Base-by-base conservation (phyloP, 2,329 filamentous ascomycete genomes). In the Emergomyces pasteurianus region DNA sequence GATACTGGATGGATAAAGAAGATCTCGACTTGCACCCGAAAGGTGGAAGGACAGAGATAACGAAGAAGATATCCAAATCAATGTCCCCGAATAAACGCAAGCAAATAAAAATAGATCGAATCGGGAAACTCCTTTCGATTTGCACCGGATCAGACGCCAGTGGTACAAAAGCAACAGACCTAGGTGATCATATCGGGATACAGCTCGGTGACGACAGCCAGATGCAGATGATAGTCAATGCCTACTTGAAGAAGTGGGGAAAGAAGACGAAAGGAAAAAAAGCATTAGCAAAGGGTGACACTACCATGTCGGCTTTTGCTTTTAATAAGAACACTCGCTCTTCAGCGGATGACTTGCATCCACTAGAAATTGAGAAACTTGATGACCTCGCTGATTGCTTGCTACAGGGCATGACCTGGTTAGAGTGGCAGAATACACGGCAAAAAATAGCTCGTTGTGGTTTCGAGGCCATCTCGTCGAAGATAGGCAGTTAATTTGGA, bases 371-470 rank as follows among this genome's bases (percentile, higher is more conserved):
- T 40, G 71, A 68, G n/a, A 94, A 94, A 73, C 72, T 92, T 59
- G 90, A 95, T 72, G 90, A 95, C 75, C 74, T 95, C 57, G 87
- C 89, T 0, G 90, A 95, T 75, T 88, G 86, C 70, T 75, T 94
- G 31, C 71, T 94, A 59, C 90, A 95, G 72, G 90, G 85, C 1
- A 79, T 90, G 62, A 86, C 88, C 2, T 92, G 88, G 85, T 73
- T 90, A 43, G 80, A 85, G 63, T 95, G 90, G 90, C 83, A 90
- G 69, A 68, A 63, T 9, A 73, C 71, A 68, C 66, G 70, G 49
- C 66, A 69, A 46, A 61, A 65, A 16, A 58, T 76, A 55, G 61
- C 61, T 14, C 58, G 57, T 2, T 67, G 68, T 38, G 72, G 70
- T 0, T 2, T 65, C 1, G 42, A 58, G 40, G 67, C 60, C 2